Evolutionary conservation across 352 stramenopile genomes (phyloP), one percentile per base, ranked within the genome.

Genomic region (Thalassiosira hispida): DNA sequence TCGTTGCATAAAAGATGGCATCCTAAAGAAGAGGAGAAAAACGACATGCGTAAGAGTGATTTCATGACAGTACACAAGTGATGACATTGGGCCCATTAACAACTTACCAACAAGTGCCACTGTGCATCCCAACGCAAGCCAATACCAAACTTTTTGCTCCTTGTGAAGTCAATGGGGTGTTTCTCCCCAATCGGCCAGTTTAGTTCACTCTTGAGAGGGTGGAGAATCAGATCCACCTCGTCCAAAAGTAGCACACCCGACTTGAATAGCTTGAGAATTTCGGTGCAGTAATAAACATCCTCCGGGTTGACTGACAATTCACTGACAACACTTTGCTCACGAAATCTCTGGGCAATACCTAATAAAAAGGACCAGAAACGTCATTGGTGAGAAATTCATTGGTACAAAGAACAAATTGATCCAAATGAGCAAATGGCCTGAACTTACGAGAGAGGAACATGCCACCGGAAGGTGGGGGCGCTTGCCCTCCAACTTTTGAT

Each of bases 151-250:
- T 91, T 98, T 87, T 55, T 95, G 44, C 78, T 88, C 29, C 83
- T 81, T 6, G 92, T 95, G 74, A 96, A 97, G 82, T 97, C 95
- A 68, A 97, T 94, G 0, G 93, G 92, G n/a, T 94, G 71, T 69
- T 97, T 96, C 0, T 92, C 69, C n/a, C 95, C 95, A 35, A 96
- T 91, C 11, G 95, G 95, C 94, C 94, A 97, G 81, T 97, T 97
- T 42, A 97, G 83, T 81, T 97, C 95, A 80, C 87, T 95, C 79
- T 97, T 97, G 6, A 97, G 81, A 18, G 95, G 95, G 73, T 97
- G 95, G 22, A 97, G 79, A 40, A 97, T 76, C 11, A 97, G 73
- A 81, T 97, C 95, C 42, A 97, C 95, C 85, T 97, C 95, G 77
- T 97, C 95, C 31, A 97, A 86, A 23, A 97, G 81, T 2, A 97